phyloP scores from a whole-genome alignment of 176 grass and related monocot species.

The Hordeum marinum region DNA sequence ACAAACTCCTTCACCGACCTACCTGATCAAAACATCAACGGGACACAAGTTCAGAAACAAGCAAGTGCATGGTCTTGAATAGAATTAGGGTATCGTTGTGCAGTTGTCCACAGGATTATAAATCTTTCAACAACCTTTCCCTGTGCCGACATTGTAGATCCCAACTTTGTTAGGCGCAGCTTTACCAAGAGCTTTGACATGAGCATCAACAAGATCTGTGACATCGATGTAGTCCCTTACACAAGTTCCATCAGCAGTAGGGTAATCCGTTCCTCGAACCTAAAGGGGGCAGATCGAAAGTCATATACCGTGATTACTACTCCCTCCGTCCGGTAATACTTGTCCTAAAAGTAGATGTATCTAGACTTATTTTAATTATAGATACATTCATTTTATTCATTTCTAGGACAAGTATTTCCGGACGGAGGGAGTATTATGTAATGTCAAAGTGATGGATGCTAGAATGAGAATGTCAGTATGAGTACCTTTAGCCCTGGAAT shows the following conservation, averaged over 20 bases:
- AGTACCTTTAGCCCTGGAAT: slow-evolving; percentile 80
- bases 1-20: slow-evolving; percentile 97
- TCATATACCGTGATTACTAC: background rate
- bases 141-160: slow-evolving; percentile 97
- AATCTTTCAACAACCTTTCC: slow-evolving; percentile 51
- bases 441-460: background rate
- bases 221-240: slow-evolving; percentile 97
- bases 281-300: background rate
- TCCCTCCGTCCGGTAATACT: no score
- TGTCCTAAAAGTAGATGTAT: no score
- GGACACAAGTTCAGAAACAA: slow-evolving; percentile 27
- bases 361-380: no score
- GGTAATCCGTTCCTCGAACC: slow-evolving; percentile 78
- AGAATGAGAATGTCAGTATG: background rate
- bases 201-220: slow-evolving; percentile 97
- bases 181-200: slow-evolving; percentile 95
- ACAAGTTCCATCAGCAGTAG: slow-evolving; percentile 77
- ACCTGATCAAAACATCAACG: slow-evolving; percentile 50
- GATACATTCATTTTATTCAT: no score
- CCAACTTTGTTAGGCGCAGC: slow-evolving; percentile 72
- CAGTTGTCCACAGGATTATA: background rate
- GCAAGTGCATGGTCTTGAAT: background rate
- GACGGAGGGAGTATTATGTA: no score
- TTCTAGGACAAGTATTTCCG: no score
- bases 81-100: background rate